A percentile compares a stretch with the other conserved stretches of the same genome.
Evolutionary conservation across 441 rosid genomes (phyloP).

Genomic region (Jatropha multifida): DNA sequence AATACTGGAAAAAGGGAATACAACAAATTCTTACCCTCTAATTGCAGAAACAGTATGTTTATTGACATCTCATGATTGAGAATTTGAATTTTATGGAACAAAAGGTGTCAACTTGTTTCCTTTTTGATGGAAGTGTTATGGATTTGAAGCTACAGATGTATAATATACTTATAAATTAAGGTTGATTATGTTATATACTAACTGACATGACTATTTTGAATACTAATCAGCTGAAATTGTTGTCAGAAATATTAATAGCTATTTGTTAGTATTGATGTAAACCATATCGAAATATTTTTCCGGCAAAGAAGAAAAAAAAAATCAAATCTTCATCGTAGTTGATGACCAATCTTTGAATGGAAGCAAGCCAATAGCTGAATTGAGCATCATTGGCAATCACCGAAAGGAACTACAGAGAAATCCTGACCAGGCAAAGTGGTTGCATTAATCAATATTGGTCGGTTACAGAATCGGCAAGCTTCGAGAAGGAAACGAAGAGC

Average conservation of each 20-base stretch:
- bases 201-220: neutral
- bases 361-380: constrained; percentile 10
- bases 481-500: neutral
- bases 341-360: neutral
- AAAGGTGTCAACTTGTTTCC: neutral
- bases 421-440: neutral
- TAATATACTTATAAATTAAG: no score
- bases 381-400: constrained; percentile 18
- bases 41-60: neutral
- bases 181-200: neutral
- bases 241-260: neutral
- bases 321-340: neutral
- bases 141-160: no score
- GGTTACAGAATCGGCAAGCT: constrained; percentile 14
- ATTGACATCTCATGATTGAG: neutral
- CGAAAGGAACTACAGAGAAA: constrained; percentile 21
- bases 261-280: no score
- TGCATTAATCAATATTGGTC: constrained; percentile 16
- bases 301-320: neutral
- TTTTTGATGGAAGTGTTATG: no score
- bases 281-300: neutral
- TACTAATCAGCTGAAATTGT: neutral
- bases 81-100: neutral
- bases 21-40: neutral
- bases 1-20: neutral